These are phyloP conservation scores for Penicillium sp. DNA, from an alignment of 2,329 filamentous ascomycete genomes.

Conservation along the genomic window DNA sequence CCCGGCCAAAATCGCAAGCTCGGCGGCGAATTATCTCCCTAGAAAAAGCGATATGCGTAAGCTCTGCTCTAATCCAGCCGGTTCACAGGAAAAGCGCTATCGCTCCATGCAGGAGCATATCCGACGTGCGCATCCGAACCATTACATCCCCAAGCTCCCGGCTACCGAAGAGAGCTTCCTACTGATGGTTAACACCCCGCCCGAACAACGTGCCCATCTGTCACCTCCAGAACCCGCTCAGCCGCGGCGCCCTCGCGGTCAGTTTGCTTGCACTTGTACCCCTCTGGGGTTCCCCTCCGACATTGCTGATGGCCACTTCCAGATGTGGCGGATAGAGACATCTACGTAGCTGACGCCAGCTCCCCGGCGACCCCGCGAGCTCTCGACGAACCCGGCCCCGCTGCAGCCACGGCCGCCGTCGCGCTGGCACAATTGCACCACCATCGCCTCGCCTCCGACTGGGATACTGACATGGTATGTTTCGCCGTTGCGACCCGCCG, in stretches of 20 bases:
- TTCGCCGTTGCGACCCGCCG: conserved; percentile 5
- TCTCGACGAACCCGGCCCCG: conserved; percentile 66
- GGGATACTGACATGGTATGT: conserved; percentile 75
- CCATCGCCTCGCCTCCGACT: conserved; percentile 72
- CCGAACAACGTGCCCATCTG: conserved; percentile 65
- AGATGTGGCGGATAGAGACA: conserved; percentile 63
- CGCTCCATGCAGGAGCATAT: conserved; percentile 99
- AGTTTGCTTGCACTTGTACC: conserved; percentile 25
- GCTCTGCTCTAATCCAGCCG: conserved; percentile 11
- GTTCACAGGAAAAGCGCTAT: conserved; percentile 80
- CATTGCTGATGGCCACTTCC: conserved; percentile 35
- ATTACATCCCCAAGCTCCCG: conserved; percentile 96
- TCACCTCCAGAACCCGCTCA: conserved; percentile 42
- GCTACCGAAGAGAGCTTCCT: conserved; percentile 97
- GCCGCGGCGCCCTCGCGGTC: conserved; percentile 38
- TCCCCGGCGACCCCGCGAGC: conserved; percentile 67
- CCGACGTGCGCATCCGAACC: conserved; percentile 89
- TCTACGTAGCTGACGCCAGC: conserved; percentile 66
- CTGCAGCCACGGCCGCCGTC: conserved; percentile 75
- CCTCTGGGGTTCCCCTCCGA: neutral
- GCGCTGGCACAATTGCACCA: conserved; percentile 82
- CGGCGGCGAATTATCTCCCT: conserved; percentile 2
- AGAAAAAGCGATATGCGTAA: neutral
- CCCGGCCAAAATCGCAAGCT: neutral
- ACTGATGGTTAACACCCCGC: conserved; percentile 91